These are phyloP conservation scores for Zostera marina DNA, from an alignment of 116 monocot genomes.

Conservation along the genomic window DNA sequence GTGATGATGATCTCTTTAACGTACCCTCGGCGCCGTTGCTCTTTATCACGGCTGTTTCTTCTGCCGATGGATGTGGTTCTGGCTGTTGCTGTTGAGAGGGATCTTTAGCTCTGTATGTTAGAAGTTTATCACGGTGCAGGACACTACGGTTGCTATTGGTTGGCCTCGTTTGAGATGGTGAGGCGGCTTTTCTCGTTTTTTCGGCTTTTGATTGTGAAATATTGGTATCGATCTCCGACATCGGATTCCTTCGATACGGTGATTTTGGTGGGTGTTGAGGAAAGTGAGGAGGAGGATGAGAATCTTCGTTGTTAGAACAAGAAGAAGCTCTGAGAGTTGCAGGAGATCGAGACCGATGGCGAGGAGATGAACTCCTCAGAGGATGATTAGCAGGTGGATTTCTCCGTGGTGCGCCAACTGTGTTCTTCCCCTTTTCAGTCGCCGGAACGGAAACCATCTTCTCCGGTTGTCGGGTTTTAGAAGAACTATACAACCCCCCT, in stretches of 20 bases:
- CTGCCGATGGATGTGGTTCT: background rate
- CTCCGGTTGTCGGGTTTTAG: conserved; percentile 31
- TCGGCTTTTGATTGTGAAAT: conserved; percentile 6
- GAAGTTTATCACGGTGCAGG: conserved; percentile 12
- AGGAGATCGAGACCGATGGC: conserved; percentile 64
- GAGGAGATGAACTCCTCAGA: conserved; percentile 33
- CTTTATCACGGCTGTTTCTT: conserved; percentile 2
- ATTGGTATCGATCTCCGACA: conserved; percentile 78
- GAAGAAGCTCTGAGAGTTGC: conserved; percentile 8
- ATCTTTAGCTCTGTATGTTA: conserved; percentile 11
- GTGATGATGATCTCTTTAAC: conserved; percentile 42
- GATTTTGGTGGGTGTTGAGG: conserved; percentile 73
- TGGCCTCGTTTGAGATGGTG: conserved; percentile 5
- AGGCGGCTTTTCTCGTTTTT: conserved; percentile 6
- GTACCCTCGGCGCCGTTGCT: conserved; percentile 13
- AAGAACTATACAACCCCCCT: background rate
- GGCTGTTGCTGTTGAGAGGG: conserved; percentile 6
- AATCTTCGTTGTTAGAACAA: conserved; percentile 34
- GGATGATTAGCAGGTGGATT: background rate
- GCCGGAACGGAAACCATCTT: conserved; percentile 91
- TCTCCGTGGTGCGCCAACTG: background rate
- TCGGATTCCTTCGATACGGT: conserved; percentile 61
- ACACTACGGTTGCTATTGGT: background rate
- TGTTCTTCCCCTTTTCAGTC: conserved; percentile 28
- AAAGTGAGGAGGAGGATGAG: conserved; percentile 12